Evolutionary conservation across 1,139 yeast species (phyloP), one percentile per base, ranked within the genome.

Genomic region (Blastobotrys persicus): DNA sequence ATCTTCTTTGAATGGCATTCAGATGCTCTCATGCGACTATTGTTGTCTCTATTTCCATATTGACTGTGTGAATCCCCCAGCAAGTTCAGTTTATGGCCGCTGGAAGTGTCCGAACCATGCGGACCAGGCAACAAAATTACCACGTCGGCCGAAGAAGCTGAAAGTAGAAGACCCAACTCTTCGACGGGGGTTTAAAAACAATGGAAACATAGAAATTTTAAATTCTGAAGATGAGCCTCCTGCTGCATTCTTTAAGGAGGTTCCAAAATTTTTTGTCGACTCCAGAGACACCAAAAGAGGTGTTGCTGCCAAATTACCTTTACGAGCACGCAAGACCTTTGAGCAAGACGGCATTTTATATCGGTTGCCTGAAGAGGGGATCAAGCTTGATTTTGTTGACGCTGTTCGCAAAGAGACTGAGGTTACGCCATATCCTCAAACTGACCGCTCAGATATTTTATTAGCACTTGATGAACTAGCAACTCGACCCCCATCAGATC

Each of bases 91-190:
- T 38, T 94, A 95, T 1, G 76, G 78, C 39, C 87, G 87, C 63
- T 92, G 98, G 98, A 82, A 81, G 68, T 92, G 98, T 64, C 98
- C 98, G 0, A 82, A 87, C 59, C 98, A 92, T 67, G 79, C 81
- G 12, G 88, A 81, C 43, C 75, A 77, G 44, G 69, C 83, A 6
- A 61, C 80, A 67, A 59, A 50, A 52, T 52, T 61, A 23, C 66
- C 65, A 11, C 59, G 89, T 28, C 76, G 79, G 50, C 75, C 86
- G 58, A 74, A 78, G 55, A 77, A 77, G 58, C 74, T 86, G 49
- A 66, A 73, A 23, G 68, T 79, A 14, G 66, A 80, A 38, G 84
- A 82, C 57, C 78, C 85, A 38, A 68, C 76, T 38, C 73, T 82
- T 55, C 70, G 78, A 12, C 76, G 87, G 49, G 83, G 89, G 26